phyloP scores from a whole-genome alignment of 257 asterid genomes.

The Solanum phureja region DNA sequence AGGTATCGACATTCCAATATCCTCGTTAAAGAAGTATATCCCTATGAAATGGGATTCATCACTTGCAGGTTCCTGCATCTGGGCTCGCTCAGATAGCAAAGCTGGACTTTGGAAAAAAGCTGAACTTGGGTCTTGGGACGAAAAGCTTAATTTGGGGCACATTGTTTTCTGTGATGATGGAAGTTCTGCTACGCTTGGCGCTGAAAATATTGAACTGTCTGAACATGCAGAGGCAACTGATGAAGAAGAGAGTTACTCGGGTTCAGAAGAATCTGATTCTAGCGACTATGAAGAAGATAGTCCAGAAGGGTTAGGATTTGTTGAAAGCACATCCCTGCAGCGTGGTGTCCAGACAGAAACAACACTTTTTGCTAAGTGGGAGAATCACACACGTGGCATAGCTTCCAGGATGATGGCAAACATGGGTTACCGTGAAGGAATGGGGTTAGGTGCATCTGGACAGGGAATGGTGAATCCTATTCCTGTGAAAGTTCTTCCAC shows the following conservation, averaged over 20 bases:
- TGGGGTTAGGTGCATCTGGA: slow-evolving; percentile 95
- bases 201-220: slow-evolving; percentile 49
- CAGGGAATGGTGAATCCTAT: slow-evolving; percentile 84
- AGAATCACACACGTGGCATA: slow-evolving; percentile 91
- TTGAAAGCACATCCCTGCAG: slow-evolving; percentile 40
- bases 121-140: slow-evolving; percentile 85
- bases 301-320: slow-evolving; percentile 61
- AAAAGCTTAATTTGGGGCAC: slow-evolving; percentile 37
- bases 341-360: slow-evolving; percentile 85
- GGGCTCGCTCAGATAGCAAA: slow-evolving; percentile 60
- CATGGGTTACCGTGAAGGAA: slow-evolving; percentile 96
- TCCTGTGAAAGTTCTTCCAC: slow-evolving; percentile 58
- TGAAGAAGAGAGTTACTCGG: slow-evolving; percentile 50
- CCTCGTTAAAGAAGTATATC: slow-evolving; percentile 54
- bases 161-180: slow-evolving; percentile 75
- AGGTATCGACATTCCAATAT: slow-evolving; percentile 64
- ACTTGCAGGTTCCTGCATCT: slow-evolving; percentile 69
- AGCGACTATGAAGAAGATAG: slow-evolving; percentile 49
- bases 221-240: slow-evolving; percentile 48
- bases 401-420: slow-evolving; percentile 99
- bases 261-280: slow-evolving; percentile 45
- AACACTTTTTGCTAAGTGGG: slow-evolving; percentile 84
- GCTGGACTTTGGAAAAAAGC: slow-evolving; percentile 84
- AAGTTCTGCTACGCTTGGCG: slow-evolving; percentile 54
- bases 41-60: slow-evolving; percentile 78